Percentiles rank a stretch among this genome's conserved stretches.
These are phyloP conservation scores for Pythium grandisporangium DNA, from an alignment of 352 stramenopile genomes.

Conservation along the genomic window DNA sequence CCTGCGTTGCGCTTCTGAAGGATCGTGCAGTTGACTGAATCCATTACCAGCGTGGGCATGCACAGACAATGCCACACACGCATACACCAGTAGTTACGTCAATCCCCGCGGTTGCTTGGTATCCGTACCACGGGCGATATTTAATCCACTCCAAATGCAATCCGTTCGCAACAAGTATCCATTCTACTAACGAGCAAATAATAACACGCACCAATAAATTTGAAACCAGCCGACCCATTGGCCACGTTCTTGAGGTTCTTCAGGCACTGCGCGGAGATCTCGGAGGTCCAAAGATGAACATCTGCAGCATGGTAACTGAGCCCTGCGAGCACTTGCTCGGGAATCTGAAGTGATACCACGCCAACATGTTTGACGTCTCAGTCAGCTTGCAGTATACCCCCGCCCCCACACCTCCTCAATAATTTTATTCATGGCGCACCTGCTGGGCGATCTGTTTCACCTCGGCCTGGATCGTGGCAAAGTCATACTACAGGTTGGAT, in stretches of 20 bases:
- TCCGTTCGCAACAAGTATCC: not conserved
- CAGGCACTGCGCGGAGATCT: slow-evolving; percentile 71
- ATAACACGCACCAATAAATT: slow-evolving; percentile 64
- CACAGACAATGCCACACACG: too few relatives aligned
- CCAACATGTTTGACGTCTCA: too few relatives aligned
- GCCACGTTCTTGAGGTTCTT: slow-evolving; percentile 80
- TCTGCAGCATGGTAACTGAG: slow-evolving; percentile 75
- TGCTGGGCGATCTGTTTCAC: slow-evolving; percentile 82
- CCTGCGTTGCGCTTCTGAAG: slow-evolving; percentile 86
- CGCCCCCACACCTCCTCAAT: too few relatives aligned
- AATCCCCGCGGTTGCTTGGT: not conserved
- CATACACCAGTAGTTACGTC: not conserved
- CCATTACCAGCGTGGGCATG: too few relatives aligned
- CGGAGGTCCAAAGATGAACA: slow-evolving; percentile 67
- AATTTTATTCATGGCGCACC: slow-evolving; percentile 30
- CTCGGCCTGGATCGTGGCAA: slow-evolving; percentile 78
- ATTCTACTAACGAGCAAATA: slow-evolving; percentile 2
- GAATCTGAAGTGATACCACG: too few relatives aligned
- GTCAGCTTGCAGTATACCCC: too few relatives aligned
- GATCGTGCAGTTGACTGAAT: slow-evolving; percentile 81
- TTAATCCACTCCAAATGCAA: too few relatives aligned
- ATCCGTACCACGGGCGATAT: too few relatives aligned
- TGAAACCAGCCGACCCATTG: slow-evolving; percentile 81
- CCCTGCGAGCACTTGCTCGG: slow-evolving; percentile 50
- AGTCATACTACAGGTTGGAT: slow-evolving; percentile 82